Base-by-base conservation (phyloP, 441 rosid genomes). In the Brassica balearica region DNA sequence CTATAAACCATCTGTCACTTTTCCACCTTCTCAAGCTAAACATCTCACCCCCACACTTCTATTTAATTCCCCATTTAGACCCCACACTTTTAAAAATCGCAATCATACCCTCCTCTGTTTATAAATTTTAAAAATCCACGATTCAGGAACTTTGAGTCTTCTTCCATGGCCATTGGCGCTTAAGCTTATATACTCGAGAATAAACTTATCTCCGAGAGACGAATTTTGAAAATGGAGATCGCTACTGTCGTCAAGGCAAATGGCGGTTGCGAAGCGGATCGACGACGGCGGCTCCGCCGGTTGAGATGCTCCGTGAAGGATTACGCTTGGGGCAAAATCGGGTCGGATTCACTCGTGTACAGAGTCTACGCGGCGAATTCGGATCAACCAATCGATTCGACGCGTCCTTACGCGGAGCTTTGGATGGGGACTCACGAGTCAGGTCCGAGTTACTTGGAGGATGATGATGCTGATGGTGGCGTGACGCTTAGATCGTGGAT, bases 311-410 rank as follows among this genome's bases (percentile, higher is more conserved):
- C 91, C 23, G 88, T 90, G 5, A 90, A 87, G 73, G 87, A 85
- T 69, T 93, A 91, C 76, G 94, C 86, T 43, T 93, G 98, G 98
- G 99, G 97, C 2, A 80, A 82, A 75, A 58, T 63, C n/a, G 99
- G 97, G 51, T 43, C 34, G 56, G 97, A 88, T 48, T 88, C 93
- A 14, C 82, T 61, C 59, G 94, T 88, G 22, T 93, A 86, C 8
- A 86, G 80, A 78, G 85, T 93, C 5, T 86, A 72, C 72, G 84
- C 88, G 23, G 83, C 85, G 74, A 94, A 90, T 79, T 90, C 88
- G 0, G 88, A 88, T 71, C 41, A 71, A 3, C 72, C 63, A 53
- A 60, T 89, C 68, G 90, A 86, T 1, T 55, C 71, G 1, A 83
- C 86, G 4, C 84, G 70, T 85, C 93, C 92, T 0, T 92, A 90